Base-by-base conservation (phyloP, 371 early-diverging fungal genomes). In the Fennellomyces sp. region DNA sequence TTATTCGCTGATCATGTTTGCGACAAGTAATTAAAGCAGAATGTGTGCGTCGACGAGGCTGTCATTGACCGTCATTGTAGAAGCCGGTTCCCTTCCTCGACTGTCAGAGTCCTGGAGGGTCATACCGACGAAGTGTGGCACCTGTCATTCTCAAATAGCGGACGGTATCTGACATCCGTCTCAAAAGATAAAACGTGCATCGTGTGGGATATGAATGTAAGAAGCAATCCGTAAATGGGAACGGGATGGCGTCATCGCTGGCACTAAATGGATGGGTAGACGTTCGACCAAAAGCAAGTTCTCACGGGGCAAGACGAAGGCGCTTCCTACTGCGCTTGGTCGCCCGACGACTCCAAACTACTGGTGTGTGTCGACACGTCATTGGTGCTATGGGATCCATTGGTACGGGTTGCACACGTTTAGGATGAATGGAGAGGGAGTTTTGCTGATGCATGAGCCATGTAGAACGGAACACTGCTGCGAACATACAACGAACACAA, bases 121-220 rank as follows among this genome's bases (percentile, higher is more conserved):
- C 99, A 97, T 66, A 66, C 72, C 2, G 95, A 97, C 68, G 98
- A 98, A 71, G 96, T 98, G 0, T 98, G 99, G 99, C 92, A 91
- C 64, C 75, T 97, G 35, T 79, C 88, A 2, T 97, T 97, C 66
- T 96, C 97, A 4, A 88, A 91, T 38, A 79, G 88, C 63, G 98
- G 97, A 17, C 73, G 71, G 27, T 89, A 85, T 61, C 73, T 98
- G 17, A 97, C 97, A 4, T 95, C 97, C 1, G 93, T 92, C 1
- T 94, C 96, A 21, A 90, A 89, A 64, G 98, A 98, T 73, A 80
- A 80, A 31, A 88, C 89, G 13, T 86, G 88, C 47, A 94, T 92
- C 39, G 87, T 98, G 27, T 98, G 98, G 98, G 85, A 85, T 64
- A 70, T 88, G 65, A 73, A 78, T 56, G 92, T 90, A 76, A 57